Evolutionary conservation across 495 filamentous ascomycete species (phyloP).

Genomic region (Tricharina praecox): DNA sequence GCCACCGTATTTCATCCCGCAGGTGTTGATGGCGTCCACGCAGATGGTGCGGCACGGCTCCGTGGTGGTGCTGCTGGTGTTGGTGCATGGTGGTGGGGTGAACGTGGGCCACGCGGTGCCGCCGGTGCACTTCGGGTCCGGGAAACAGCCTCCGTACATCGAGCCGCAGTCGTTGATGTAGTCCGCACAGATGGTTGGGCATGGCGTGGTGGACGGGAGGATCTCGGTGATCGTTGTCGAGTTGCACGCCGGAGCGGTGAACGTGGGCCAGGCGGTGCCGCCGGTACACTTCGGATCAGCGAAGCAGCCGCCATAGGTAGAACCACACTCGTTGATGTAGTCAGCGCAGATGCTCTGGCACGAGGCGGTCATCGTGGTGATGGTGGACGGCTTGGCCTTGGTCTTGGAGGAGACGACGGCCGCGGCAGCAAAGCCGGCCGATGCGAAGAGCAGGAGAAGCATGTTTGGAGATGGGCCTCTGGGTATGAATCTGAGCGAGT

Average conservation of each 20-base stretch:
- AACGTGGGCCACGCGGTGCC: slow-evolving; percentile 9
- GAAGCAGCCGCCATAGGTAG: not conserved
- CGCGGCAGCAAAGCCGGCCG: too few species aligned
- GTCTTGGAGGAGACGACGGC: too few species aligned
- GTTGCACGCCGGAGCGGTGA: not conserved
- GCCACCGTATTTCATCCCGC: slow-evolving; percentile 16
- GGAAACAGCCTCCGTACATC: slow-evolving; percentile 4
- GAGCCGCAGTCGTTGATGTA: not conserved
- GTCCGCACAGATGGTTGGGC: slow-evolving; percentile 2
- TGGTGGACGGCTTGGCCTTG: too few species aligned
- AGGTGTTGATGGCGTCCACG: slow-evolving; percentile 14
- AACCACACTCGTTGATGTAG: not conserved
- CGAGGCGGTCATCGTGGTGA: too few species aligned
- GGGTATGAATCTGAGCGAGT: too few species aligned
- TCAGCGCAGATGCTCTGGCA: slow-evolving; percentile 2
- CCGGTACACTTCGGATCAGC: slow-evolving; percentile 7
- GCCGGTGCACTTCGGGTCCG: slow-evolving; percentile 8
- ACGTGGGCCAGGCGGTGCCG: slow-evolving; percentile 6
- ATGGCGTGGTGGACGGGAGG: not conserved
- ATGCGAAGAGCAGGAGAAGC: too few species aligned
- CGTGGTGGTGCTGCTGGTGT: not conserved
- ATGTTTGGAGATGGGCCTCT: too few species aligned
- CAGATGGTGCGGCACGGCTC: not conserved
- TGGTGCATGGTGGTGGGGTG: not conserved
- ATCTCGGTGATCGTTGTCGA: too few species aligned